Evolutionary conservation across 306 rosid species (phyloP).

Genomic region (Prunus fruticosa): DNA sequence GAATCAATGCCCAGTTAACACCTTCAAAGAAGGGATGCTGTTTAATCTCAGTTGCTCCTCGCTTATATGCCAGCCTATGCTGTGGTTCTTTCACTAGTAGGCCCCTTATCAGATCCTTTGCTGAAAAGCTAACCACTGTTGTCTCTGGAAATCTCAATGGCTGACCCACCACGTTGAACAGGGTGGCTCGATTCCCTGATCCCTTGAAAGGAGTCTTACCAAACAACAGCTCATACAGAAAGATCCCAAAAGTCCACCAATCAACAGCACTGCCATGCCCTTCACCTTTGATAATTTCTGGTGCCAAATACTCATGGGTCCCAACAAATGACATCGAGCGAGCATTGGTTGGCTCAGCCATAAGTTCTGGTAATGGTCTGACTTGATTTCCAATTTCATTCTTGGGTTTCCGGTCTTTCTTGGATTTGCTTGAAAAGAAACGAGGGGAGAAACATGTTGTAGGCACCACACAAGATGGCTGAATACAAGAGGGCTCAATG

Average conservation of each 20-base stretch:
- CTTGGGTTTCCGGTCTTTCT: constrained; percentile 47
- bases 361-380: constrained; percentile 52
- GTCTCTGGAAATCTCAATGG: constrained; percentile 48
- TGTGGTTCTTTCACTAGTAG: constrained; percentile 54
- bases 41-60: constrained; percentile 56
- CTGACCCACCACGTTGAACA: constrained; percentile 52
- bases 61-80: constrained; percentile 45
- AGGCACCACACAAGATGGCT: constrained; percentile 48
- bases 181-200: constrained; percentile 52
- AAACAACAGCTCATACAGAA: constrained; percentile 52
- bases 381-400: constrained; percentile 53
- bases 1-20: constrained; percentile 51
- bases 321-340: constrained; percentile 63
- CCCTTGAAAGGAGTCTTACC: constrained; percentile 64
- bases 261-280: constrained; percentile 63
- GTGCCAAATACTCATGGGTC: constrained; percentile 58
- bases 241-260: constrained; percentile 64
- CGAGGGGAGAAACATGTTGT: constrained; percentile 58
- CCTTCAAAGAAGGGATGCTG: constrained; percentile 57
- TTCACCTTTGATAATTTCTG: constrained; percentile 57
- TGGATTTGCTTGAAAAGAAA: constrained; percentile 44
- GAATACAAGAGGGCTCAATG: constrained; percentile 53
- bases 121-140: constrained; percentile 44
- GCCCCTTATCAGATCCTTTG: constrained; percentile 47
- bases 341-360: constrained; percentile 59